phyloP scores from a whole-genome alignment of 257 asterid genomes.

The Solanum etuberosum region DNA sequence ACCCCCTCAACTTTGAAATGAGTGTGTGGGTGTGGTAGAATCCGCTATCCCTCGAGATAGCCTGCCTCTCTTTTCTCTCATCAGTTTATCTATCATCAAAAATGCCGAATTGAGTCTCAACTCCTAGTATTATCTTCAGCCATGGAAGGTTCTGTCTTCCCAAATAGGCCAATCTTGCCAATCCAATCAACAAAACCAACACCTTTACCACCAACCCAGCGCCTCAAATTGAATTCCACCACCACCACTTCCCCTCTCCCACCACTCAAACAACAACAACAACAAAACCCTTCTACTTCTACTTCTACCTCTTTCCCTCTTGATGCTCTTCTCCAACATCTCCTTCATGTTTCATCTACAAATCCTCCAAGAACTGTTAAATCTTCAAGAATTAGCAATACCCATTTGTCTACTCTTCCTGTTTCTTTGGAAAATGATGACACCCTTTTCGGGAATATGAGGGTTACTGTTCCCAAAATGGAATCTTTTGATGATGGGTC shows the following conservation, averaged over 20 bases:
- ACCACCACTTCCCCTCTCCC: conserved; percentile 54
- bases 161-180: conserved; percentile 65
- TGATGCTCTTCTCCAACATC: conserved; percentile 78
- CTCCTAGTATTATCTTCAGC: neutral
- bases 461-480: conserved; percentile 22
- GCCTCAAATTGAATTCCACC: conserved; percentile 33
- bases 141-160: conserved; percentile 84
- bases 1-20: neutral
- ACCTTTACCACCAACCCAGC: conserved; percentile 29
- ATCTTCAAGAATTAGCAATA: conserved; percentile 12
- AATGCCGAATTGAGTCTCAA: neutral
- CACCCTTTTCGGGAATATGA: conserved; percentile 23
- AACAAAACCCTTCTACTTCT: neutral
- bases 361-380: conserved; percentile 14
- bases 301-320: conserved; percentile 45
- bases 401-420: conserved; percentile 17
- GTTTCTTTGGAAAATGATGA: conserved; percentile 21
- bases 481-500: conserved; percentile 17
- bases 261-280: conserved; percentile 35
- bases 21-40: neutral
- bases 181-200: conserved; percentile 47
- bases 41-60: neutral
- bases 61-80: neutral
- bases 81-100: neutral
- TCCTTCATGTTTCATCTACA: conserved; percentile 46